phyloP scores from a whole-genome alignment of 2,329 filamentous ascomycete genomes.

The Cercospora brassicicola region DNA sequence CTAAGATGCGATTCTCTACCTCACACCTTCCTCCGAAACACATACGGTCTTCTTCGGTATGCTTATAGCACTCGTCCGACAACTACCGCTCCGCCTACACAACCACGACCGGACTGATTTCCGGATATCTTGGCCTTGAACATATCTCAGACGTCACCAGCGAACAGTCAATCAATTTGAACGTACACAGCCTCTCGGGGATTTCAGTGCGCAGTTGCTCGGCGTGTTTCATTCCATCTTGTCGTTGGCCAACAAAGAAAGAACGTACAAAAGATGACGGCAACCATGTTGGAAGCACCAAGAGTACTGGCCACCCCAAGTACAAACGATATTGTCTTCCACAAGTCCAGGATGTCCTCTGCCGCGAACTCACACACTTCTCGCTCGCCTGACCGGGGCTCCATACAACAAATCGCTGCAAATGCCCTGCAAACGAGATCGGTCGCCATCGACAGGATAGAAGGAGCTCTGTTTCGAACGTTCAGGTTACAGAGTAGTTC shows the following conservation, averaged over 20 bases:
- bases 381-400: conserved; percentile 28
- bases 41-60: conserved; percentile 25
- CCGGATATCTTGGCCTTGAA: neutral
- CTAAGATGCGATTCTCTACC: conserved; percentile 15
- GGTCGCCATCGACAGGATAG: conserved; percentile 31
- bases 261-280: neutral
- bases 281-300: neutral
- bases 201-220: neutral
- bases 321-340: conserved; percentile 3
- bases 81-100: neutral
- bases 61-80: conserved; percentile 22
- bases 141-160: neutral
- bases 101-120: neutral
- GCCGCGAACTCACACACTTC: conserved; percentile 9
- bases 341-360: conserved; percentile 13
- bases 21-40: conserved; percentile 9
- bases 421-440: conserved; percentile 32
- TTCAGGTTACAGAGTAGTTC: conserved; percentile 45
- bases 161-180: neutral
- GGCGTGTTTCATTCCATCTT: neutral
- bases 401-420: conserved; percentile 30
- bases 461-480: conserved; percentile 42
- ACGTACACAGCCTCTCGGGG: neutral
- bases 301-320: neutral
- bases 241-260: neutral